These are phyloP conservation scores for Licmophora abbreviata DNA, from an alignment of 108 stramenopile species.

Conservation along the genomic window DNA sequence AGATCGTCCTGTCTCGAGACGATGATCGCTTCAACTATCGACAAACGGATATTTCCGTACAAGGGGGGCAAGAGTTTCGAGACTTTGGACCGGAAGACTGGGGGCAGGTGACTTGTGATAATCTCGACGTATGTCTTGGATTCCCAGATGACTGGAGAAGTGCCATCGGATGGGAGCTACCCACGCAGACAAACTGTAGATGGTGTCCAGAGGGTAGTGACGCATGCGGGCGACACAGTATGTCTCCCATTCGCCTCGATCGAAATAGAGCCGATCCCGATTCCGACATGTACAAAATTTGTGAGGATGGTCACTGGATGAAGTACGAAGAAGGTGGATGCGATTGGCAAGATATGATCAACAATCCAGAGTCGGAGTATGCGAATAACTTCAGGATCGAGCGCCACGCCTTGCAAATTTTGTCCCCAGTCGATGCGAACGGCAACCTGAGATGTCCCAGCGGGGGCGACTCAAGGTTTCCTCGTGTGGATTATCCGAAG, in stretches of 20 bases:
- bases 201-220: constrained; percentile 1
- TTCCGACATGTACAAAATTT: constrained; percentile 5
- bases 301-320: constrained; percentile 34
- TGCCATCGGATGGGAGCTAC: background rate
- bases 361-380: constrained; percentile 6
- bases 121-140: constrained; percentile 5
- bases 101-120: constrained; percentile 3
- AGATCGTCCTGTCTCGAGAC: background rate
- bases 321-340: constrained; percentile 29
- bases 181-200: background rate
- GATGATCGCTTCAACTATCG: constrained; percentile 15
- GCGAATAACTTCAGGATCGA: constrained; percentile 26
- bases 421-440: constrained; percentile 11
- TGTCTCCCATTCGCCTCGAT: constrained; percentile 29
- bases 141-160: constrained; percentile 1
- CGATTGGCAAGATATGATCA: constrained; percentile 16
- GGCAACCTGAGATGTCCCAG: background rate
- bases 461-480: constrained; percentile 7
- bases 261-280: constrained; percentile 12
- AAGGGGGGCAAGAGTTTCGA: background rate
- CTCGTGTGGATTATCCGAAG: constrained; percentile 27
- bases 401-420: constrained; percentile 28
- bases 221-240: constrained; percentile 24
- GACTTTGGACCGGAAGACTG: constrained; percentile 5
- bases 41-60: constrained; percentile 1